A percentile compares a stretch with the other conserved stretches of the same genome.
These are phyloP conservation scores for Rhodotorula sp. DNA, from an alignment of 1,284 basidiomycete genomes.

Conservation along the genomic window DNA sequence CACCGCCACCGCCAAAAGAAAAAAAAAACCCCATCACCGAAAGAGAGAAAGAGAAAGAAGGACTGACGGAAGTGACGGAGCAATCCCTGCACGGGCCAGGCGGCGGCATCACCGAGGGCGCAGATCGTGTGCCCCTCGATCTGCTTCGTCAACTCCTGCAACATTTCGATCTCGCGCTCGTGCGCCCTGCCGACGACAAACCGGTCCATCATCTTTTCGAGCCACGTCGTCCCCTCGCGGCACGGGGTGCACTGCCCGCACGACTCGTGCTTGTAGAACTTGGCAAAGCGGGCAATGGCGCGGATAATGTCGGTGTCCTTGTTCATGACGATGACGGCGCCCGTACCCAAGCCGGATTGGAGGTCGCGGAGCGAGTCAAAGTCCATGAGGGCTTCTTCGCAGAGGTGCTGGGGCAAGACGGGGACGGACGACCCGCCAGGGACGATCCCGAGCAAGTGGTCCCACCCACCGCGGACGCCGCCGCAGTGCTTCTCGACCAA, in stretches of 20 bases:
- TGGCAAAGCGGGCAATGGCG: constrained; percentile 89
- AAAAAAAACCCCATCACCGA: neutral
- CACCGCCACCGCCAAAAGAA: too few relatives aligned
- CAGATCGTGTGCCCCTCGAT: constrained; percentile 85
- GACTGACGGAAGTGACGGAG: constrained; percentile 85
- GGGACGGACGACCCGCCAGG: constrained; percentile 95
- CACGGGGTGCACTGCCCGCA: constrained; percentile 94
- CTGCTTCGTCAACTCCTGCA: constrained; percentile 93
- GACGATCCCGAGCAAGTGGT: constrained; percentile 90
- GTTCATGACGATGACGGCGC: constrained; percentile 98
- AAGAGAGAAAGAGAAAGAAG: neutral
- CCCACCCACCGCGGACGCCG: constrained; percentile 90
- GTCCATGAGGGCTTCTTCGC: constrained; percentile 93
- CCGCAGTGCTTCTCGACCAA: constrained; percentile 96
- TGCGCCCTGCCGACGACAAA: constrained; percentile 80
- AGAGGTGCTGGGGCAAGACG: constrained; percentile 78
- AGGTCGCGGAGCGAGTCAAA: constrained; percentile 96
- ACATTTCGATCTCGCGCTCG: constrained; percentile 93
- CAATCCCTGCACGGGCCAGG: constrained; percentile 94
- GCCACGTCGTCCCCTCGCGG: constrained; percentile 73
- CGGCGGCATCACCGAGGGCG: constrained; percentile 93
- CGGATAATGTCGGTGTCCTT: constrained; percentile 90
- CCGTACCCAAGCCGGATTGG: constrained; percentile 90
- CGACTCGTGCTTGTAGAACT: constrained; percentile 98
- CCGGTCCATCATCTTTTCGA: constrained; percentile 98